Conservation (phyloP, 257 asterid genomes). For the Leonotis leonurus region DNA sequence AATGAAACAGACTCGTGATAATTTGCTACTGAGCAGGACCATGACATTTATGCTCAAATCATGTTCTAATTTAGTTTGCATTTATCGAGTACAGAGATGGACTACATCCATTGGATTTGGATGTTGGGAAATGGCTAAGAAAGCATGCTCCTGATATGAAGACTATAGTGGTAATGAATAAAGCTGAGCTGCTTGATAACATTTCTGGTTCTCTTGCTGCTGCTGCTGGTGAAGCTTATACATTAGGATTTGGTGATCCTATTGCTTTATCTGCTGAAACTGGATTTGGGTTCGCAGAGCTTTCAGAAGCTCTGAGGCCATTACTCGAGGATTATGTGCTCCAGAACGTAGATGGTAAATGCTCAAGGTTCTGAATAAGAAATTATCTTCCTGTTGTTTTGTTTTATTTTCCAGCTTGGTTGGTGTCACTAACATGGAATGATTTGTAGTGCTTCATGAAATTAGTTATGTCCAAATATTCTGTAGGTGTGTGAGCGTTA, state of each 20-base stretch:
- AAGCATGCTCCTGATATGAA: constrained; percentile 74
- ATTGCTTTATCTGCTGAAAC: constrained; percentile 94
- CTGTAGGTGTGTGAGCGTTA: too few species aligned
- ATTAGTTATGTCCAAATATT: too few species aligned
- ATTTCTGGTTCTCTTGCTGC: constrained; percentile 68
- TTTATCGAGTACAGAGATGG: constrained; percentile 57
- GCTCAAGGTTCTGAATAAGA: too few species aligned
- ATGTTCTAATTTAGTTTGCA: constrained; percentile 3
- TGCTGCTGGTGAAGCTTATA: constrained; percentile 79
- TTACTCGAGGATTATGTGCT: constrained; percentile 62
- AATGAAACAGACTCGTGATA: background rate
- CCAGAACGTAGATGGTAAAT: constrained; percentile 40
- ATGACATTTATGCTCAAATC: constrained; percentile 1
- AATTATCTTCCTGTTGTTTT: background rate
- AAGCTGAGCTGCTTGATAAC: constrained; percentile 86
- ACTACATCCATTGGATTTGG: constrained; percentile 79
- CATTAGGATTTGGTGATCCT: constrained; percentile 92
- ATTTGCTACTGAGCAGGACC: background rate
- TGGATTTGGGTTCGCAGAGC: constrained; percentile 79
- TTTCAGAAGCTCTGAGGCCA: constrained; percentile 64
- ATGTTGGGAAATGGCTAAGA: constrained; percentile 97
- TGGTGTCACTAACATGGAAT: background rate
- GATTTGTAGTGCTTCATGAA: too few species aligned
- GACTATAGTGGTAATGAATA: constrained; percentile 78
- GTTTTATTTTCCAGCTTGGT: too few species aligned